Base-by-base conservation (phyloP, 805 yeast species). In the Hanseniaspora osmophila region DNA sequence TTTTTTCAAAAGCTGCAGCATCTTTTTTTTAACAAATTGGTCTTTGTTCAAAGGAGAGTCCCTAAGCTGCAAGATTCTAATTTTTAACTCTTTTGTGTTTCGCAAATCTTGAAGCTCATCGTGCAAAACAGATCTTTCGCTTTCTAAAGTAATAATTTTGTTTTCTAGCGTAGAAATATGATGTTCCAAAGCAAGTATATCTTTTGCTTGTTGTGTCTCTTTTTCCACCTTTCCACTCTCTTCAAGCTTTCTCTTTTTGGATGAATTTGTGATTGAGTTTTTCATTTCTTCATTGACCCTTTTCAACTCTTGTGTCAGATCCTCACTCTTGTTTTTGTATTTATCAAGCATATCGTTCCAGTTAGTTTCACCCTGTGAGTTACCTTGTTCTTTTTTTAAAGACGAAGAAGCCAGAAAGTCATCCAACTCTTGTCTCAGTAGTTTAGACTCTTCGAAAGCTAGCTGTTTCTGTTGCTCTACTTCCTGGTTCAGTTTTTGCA, bases 1-100 rank as follows among this genome's bases (percentile, higher is more conserved):
- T 15, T 60, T 61, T 37, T 70, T 58, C 22, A 86, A 62, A 0
- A 69, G 60, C 6, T 71, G 72, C 15, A 84, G 58, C 46, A 72
- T 65, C 37, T 68, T 65, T 46, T 65, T 69, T 51, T 78, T 80
- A 13, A 79, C 65, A n/a, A 69, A 59, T 56, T 84, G 88, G 51
- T 80, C 80, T 13, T 66, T 67, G 2, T 69, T 46, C 12, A 78
- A 69, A 1, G 94, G 94, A 56, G 80, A 84, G 30, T 74, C 70
- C 41, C 79, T 69, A 47, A 83, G 60, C 57, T 82, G 82, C 12
- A 85, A 58, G 2, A 84, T 68, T 44, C 78, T 70, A 1, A 69
- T 51, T 43, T 65, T 67, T 37, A 65, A 65, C 41, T 62, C 66
- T 40, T 65, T 65, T 29, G 65, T 48, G 2, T 55, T 54, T 30